Conservation (phyloP, 495 filamentous ascomycete species). For the Talaromyces adpressus region DNA sequence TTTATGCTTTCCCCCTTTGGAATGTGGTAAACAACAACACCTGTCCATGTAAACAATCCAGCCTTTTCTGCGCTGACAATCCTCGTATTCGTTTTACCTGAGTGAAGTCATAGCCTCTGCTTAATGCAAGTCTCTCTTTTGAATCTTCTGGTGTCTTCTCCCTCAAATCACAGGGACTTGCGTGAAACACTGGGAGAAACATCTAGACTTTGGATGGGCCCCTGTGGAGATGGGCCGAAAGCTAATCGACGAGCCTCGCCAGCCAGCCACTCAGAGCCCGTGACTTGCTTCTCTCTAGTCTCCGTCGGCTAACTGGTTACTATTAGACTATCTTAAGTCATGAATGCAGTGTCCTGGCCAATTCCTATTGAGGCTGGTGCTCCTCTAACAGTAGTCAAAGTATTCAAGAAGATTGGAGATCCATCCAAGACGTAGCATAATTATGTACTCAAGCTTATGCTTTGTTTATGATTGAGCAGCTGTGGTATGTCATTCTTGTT, state of each 20-base stretch:
- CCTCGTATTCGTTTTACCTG: not conserved
- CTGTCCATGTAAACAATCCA: not conserved
- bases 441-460: not conserved
- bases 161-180: not conserved
- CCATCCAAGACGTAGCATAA: no score
- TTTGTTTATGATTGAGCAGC: not conserved
- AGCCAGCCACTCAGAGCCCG: not conserved
- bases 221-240: not conserved
- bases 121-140: not conserved
- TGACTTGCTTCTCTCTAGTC: not conserved
- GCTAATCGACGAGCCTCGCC: slow-evolving; percentile 1
- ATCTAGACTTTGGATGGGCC: not conserved
- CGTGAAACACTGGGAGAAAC: not conserved
- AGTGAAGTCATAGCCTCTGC: not conserved
- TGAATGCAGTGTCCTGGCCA: not conserved
- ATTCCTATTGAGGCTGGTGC: not conserved
- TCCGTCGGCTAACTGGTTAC: not conserved
- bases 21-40: not conserved
- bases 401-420: not conserved
- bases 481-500: not conserved
- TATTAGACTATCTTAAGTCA: no score
- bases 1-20: not conserved
- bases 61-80: not conserved
- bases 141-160: not conserved
- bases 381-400: not conserved